These are phyloP conservation scores for Salmacisia buchloeana DNA, from an alignment of 1,284 basidiomycete genomes.

Conservation along the genomic window DNA sequence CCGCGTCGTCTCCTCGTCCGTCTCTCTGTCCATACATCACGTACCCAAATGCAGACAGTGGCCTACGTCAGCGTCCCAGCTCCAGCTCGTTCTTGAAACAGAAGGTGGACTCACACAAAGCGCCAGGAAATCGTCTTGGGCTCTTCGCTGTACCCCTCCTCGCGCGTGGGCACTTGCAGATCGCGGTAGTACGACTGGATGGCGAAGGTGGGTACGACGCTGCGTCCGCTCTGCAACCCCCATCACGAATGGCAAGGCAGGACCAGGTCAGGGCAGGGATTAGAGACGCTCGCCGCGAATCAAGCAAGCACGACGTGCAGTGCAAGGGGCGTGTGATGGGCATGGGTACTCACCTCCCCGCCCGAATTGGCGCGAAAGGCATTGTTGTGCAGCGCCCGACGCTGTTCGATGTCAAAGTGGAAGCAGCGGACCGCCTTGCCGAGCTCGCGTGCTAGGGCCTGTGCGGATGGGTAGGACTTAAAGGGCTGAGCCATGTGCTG, in stretches of 20 bases:
- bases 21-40: not conserved
- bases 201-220: slow-evolving; percentile 18
- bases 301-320: too few species aligned
- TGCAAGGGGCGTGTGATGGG: too few species aligned
- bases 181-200: slow-evolving; percentile 23
- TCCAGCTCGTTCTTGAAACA: too few species aligned
- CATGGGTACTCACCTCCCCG: not conserved
- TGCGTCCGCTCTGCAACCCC: not conserved
- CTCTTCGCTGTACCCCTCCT: slow-evolving; percentile 21
- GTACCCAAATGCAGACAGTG: not conserved
- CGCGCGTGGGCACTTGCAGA: slow-evolving; percentile 14
- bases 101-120: slow-evolving; percentile 11
- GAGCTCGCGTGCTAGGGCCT: slow-evolving; percentile 17
- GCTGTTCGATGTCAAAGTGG: slow-evolving; percentile 22
- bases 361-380: slow-evolving; percentile 20
- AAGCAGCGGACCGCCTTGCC: slow-evolving; percentile 19
- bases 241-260: too few species aligned
- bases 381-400: slow-evolving; percentile 27
- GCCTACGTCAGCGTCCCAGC: too few species aligned
- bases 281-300: too few species aligned
- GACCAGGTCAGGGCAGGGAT: too few species aligned
- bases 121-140: slow-evolving; percentile 19
- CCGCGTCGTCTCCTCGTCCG: slow-evolving; percentile 11
- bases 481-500: not conserved
- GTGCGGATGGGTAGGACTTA: not conserved